Base-by-base conservation (phyloP, 441 rosid genomes). In the Melastoma candidum region DNA sequence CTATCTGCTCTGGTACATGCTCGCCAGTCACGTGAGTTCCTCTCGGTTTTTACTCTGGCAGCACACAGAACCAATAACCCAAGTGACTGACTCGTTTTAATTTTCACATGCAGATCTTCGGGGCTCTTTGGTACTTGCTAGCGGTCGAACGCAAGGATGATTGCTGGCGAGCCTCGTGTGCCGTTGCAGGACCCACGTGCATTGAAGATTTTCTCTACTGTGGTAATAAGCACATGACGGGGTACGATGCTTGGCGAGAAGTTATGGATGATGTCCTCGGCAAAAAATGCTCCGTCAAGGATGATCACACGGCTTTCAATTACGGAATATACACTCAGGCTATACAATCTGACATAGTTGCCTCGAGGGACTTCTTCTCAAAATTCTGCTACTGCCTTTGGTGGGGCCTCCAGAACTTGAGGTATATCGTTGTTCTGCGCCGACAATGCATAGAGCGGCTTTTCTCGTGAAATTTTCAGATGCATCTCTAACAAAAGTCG, bases 361-460 rank as follows among this genome's bases (percentile, higher is more conserved):
- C 77, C 1, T 78, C 95, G 12, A 59, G 74, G 26, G 22, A 55
- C 9, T 81, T 90, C 48, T 54, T 74, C 72, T 58, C 84, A 47
- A 87, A 82, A 63, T 87, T 87, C 71, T 79, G 76, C 48, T 87
- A 79, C 68, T 90, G 95, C 64, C 77, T 87, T 2, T 87, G 97
- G 97, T 90, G 95, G 95, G 97, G 95, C 22, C 75, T 90, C 54
- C 95, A 90, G 58, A 90, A 90, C 68, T 66, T 90, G 77, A 90
- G 97, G 97, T 89, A 63, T 41, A 6, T 32, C 41, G 8, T 2
- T 32, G 41, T 32, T 32, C 7, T 4, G 8, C 8, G 41, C 41
- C 41, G 41, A 2, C 41, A 4, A 3, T 4, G 41, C 5, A 32
- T 32, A 8, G 41, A 4, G 4, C 17, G n/a, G 6, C 44, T 56